Evolutionary conservation across 352 stramenopile genomes (phyloP).

Genomic region (Pseudoperonospora humuli): DNA sequence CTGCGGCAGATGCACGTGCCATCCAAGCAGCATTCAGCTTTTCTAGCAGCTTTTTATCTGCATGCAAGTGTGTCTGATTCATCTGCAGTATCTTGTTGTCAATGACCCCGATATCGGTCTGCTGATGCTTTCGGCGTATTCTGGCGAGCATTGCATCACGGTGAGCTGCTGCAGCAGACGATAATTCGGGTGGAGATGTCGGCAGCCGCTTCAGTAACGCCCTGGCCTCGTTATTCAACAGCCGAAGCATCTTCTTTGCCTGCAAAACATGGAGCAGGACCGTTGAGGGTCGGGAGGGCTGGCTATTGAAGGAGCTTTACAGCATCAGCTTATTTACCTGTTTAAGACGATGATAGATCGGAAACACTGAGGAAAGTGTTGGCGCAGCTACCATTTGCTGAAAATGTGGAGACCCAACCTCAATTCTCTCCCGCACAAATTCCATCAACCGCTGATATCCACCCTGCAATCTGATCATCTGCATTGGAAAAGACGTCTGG

Average conservation of each 20-base stretch:
- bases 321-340: slow-evolving; percentile 22
- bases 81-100: slow-evolving; percentile 9
- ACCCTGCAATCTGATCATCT: slow-evolving; percentile 24
- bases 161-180: slow-evolving; percentile 22
- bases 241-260: slow-evolving; percentile 33
- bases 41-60: slow-evolving; percentile 15
- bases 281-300: too few species aligned
- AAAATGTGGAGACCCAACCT: slow-evolving; percentile 20
- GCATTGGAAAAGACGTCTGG: slow-evolving; percentile 27
- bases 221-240: slow-evolving; percentile 32
- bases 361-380: slow-evolving; percentile 36
- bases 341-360: slow-evolving; percentile 40
- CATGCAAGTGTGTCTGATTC: not conserved
- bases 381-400: slow-evolving; percentile 20
- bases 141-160: slow-evolving; percentile 36
- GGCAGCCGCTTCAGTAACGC: slow-evolving; percentile 25
- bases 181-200: slow-evolving; percentile 11
- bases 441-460: slow-evolving; percentile 26
- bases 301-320: too few species aligned
- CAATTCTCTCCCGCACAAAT: slow-evolving; percentile 30
- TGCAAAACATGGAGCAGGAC: slow-evolving; percentile 9
- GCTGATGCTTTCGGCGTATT: slow-evolving; percentile 24
- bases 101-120: slow-evolving; percentile 2
- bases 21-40: slow-evolving; percentile 18
- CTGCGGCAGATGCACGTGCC: not conserved